Evolutionary conservation across 306 rosid species (phyloP).

Genomic region (Pterocarpus santalinus): DNA sequence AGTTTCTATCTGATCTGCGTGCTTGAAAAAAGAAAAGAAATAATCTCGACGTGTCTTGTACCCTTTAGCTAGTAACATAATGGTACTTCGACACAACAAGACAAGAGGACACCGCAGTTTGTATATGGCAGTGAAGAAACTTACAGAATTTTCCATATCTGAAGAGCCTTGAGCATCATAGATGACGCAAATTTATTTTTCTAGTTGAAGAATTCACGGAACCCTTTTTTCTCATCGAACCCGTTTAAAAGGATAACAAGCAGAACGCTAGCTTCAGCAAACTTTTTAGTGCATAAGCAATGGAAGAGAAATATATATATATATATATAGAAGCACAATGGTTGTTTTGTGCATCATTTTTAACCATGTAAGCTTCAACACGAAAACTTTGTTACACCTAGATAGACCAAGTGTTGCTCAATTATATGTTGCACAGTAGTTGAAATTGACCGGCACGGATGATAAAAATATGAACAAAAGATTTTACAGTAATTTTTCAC

Average conservation of each 20-base stretch:
- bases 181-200: constrained; percentile 37
- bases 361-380: not conserved
- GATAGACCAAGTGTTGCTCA: not conserved
- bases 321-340: too few species aligned
- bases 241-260: constrained; percentile 37
- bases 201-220: constrained; percentile 28
- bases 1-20: not conserved
- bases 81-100: constrained; percentile 24
- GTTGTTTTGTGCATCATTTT: not conserved
- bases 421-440: not conserved
- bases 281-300: not conserved
- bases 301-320: not conserved
- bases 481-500: constrained; percentile 19
- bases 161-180: constrained; percentile 19
- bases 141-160: constrained; percentile 42
- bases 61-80: constrained; percentile 37
- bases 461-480: constrained; percentile 18
- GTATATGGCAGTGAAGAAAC: constrained; percentile 46
- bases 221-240: not conserved
- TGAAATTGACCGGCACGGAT: constrained; percentile 8
- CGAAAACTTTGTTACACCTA: not conserved
- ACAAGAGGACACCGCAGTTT: constrained; percentile 40
- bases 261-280: constrained; percentile 21
- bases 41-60: constrained; percentile 27
- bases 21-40: constrained; percentile 40